A percentile compares a stretch with the other conserved stretches of the same genome.
Conservation (phyloP, 192 early-diverging fungal genomes). For the Podila minutissima region DNA sequence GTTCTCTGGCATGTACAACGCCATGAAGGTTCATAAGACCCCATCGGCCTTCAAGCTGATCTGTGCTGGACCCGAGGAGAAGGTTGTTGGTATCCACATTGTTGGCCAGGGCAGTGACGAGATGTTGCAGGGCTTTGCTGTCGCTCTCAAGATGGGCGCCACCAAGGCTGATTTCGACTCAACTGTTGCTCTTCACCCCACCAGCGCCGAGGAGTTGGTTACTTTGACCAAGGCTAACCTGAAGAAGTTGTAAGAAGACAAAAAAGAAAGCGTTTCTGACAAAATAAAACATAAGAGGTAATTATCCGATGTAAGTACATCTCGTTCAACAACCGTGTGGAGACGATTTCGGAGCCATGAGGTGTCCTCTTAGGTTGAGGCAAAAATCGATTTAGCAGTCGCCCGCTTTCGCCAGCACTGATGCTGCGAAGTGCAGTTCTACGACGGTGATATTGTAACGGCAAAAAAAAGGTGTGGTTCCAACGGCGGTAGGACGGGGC, state of each 20-base stretch:
- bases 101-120: slow-evolving; percentile 90
- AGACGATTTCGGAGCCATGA: too few relatives aligned
- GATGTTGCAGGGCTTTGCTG: slow-evolving; percentile 96
- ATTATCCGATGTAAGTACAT: background rate
- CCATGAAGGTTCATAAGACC: slow-evolving; percentile 88
- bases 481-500: too few relatives aligned
- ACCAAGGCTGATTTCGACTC: slow-evolving; percentile 97
- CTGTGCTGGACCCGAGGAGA: slow-evolving; percentile 88
- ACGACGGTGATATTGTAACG: too few relatives aligned
- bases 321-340: too few relatives aligned
- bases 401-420: too few relatives aligned
- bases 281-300: background rate
- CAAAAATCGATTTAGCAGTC: too few relatives aligned
- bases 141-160: slow-evolving; percentile 99
- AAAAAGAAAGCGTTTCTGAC: background rate
- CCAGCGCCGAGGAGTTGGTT: slow-evolving; percentile 95
- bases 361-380: too few relatives aligned
- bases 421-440: too few relatives aligned
- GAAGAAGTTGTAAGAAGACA: slow-evolving; percentile 20
- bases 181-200: slow-evolving; percentile 97
- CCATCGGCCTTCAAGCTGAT: slow-evolving; percentile 94
- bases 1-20: slow-evolving; percentile 94
- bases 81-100: slow-evolving; percentile 95
- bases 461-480: too few relatives aligned
- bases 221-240: slow-evolving; percentile 58